phyloP scores from a whole-genome alignment of 2,329 filamentous ascomycete genomes.

The Apiospora phragmitis region DNA sequence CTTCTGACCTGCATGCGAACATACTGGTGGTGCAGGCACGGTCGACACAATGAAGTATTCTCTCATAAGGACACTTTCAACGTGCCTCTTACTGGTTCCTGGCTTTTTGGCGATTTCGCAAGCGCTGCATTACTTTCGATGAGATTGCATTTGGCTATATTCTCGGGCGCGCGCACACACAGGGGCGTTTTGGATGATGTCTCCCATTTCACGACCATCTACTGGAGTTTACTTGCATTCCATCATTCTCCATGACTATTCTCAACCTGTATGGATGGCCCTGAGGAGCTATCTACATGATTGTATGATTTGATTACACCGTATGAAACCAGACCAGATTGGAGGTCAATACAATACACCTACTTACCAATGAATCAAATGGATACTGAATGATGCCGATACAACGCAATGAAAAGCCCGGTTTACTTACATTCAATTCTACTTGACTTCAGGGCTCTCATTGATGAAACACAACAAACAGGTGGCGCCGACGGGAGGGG shows the following conservation, averaged over 20 bases:
- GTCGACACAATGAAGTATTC: not conserved
- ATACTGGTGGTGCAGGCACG: conserved; percentile 68
- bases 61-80: not conserved
- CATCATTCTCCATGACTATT: not conserved
- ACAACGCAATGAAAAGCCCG: not conserved
- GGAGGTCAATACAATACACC: not conserved
- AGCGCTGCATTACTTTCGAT: not conserved
- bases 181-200: not conserved
- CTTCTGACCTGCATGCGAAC: conserved; percentile 62
- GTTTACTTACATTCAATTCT: not conserved
- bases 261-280: not conserved
- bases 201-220: not conserved
- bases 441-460: too few species aligned
- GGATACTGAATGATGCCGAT: not conserved
- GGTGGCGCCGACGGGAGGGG: too few species aligned
- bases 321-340: not conserved
- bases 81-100: not conserved
- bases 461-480: too few species aligned
- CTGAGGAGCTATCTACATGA: not conserved
- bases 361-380: not conserved
- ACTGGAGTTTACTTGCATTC: not conserved
- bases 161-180: too few species aligned
- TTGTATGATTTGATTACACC: not conserved
- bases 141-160: not conserved
- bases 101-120: not conserved